Evolutionary conservation across 1,284 basidiomycete genomes (phyloP).

Genomic region (Rhodotorula mucilaginosa): DNA sequence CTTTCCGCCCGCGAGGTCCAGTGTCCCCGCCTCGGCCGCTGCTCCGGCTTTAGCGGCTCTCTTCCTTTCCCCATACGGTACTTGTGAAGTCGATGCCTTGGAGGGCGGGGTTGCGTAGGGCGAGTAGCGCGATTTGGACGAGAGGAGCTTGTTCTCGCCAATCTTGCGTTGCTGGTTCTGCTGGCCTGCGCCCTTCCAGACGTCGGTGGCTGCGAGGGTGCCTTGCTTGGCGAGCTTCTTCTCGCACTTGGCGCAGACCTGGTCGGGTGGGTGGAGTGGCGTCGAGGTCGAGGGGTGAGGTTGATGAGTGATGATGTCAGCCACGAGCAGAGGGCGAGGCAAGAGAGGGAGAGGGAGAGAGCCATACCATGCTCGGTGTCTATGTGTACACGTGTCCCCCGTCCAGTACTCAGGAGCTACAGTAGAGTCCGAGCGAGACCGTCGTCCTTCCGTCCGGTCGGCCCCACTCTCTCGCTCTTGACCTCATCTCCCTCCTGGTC

Average conservation of each 20-base stretch:
- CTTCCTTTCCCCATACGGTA: not conserved
- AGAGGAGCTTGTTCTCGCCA: slow-evolving; percentile 74
- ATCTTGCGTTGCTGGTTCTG: slow-evolving; percentile 58
- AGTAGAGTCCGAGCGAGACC: not conserved
- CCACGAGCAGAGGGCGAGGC: no score
- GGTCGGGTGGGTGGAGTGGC: not conserved
- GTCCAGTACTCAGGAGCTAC: not conserved
- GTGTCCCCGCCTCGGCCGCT: slow-evolving; percentile 44
- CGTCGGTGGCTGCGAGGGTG: slow-evolving; percentile 26
- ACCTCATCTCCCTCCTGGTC: no score
- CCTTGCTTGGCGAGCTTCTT: slow-evolving; percentile 33
- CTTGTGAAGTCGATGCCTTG: not conserved
- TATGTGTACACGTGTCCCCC: no score
- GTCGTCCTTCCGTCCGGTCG: no score
- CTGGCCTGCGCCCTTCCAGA: slow-evolving; percentile 22
- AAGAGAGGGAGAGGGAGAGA: no score
- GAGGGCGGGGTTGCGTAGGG: slow-evolving; percentile 28
- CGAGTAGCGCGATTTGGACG: slow-evolving; percentile 60
- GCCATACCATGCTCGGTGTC: not conserved
- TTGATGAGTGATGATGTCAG: not conserved
- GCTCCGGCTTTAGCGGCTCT: not conserved
- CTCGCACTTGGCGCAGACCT: slow-evolving; percentile 45
- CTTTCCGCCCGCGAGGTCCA: slow-evolving; percentile 41
- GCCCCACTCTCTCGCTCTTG: not conserved
- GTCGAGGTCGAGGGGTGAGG: not conserved